Conservation (phyloP, 805 yeast species). For the Scheffersomyces stipitis region DNA sequence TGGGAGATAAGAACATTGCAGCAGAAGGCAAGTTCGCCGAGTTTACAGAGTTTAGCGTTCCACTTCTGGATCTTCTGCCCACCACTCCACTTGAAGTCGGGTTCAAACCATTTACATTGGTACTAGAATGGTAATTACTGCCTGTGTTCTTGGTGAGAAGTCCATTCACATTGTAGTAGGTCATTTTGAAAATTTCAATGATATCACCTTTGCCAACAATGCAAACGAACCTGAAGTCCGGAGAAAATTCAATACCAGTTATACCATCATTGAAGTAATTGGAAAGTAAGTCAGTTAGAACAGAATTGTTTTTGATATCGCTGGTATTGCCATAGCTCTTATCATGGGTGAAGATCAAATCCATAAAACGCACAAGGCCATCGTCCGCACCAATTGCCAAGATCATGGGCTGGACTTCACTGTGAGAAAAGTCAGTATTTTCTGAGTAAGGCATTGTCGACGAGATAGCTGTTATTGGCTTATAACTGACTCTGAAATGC, state of each 20-base stretch:
- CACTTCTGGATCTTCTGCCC: slow-evolving; percentile 39
- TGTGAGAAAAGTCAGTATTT: not conserved
- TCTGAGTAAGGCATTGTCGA: slow-evolving; percentile 26
- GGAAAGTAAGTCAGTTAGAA: slow-evolving; percentile 54
- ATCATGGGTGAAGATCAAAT: slow-evolving; percentile 38
- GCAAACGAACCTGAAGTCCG: slow-evolving; percentile 47
- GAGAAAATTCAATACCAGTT: slow-evolving; percentile 46
- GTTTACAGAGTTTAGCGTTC: slow-evolving; percentile 32
- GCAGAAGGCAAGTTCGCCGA: slow-evolving; percentile 14
- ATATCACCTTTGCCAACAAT: slow-evolving; percentile 57
- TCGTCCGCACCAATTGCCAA: slow-evolving; percentile 61
- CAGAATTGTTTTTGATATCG: slow-evolving; percentile 16
- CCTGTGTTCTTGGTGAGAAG: slow-evolving; percentile 17
- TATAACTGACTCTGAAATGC: slow-evolving; percentile 61
- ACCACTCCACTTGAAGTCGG: not conserved
- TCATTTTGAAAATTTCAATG: slow-evolving; percentile 39
- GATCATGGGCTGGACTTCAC: slow-evolving; percentile 40
- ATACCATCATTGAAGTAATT: slow-evolving; percentile 67
- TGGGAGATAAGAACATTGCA: slow-evolving; percentile 21
- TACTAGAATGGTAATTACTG: slow-evolving; percentile 8
- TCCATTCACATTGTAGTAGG: slow-evolving; percentile 41
- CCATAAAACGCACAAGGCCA: slow-evolving; percentile 61
- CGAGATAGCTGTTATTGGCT: slow-evolving; percentile 52
- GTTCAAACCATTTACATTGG: slow-evolving; percentile 7
- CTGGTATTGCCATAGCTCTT: slow-evolving; percentile 24